Evolutionary conservation across 2,329 filamentous ascomycete genomes (phyloP), one percentile per base, ranked within the genome.

Genomic region (Aspergillus sojae): DNA sequence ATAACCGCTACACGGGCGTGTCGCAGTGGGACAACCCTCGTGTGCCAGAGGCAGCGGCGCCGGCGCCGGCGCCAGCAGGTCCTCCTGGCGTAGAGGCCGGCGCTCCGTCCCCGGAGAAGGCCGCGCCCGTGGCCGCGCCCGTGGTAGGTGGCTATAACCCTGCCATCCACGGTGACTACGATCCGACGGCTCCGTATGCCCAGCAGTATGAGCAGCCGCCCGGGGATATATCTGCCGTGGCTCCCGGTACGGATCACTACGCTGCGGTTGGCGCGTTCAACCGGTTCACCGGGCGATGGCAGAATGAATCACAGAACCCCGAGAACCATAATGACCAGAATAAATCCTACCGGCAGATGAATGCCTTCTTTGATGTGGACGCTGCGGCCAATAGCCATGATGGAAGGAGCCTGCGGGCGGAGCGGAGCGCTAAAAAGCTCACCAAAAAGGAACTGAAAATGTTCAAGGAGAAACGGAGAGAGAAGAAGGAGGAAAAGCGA

Each of bases 321-420:
- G 92, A 95, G 59, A 87, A 89, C 58, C 91, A 94, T 81, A 91
- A 88, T 70, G 93, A 97, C 73, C 93, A 96, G 74, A 91, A 92
- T 74, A 97, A 97, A 83, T 90, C 90, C 64, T 85, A 84, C 58
- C 85, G 95, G 52, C 95, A 98, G 81, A 91, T 98, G 91, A 91
- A 92, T 74, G 92, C 93, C 46, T 98, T 90, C 80, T 99, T 98
- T 77, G 94, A 99, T 75, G 94, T 97, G 50, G 94, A 98, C 77
- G 92, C 93, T 5, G 94, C 93, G 3, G 94, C 94, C 5, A 97
- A 96, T 74, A 87, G 88, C 62, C 94, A 99, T 74, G 90, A 97
- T 71, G 95, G 95, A 2, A 87, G 90, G 63, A 97, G 94, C 74
- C 82, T 99, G 63, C 96, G 94, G 80, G 95, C 93, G 2, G 95